A percentile compares a stretch with the other conserved stretches of the same genome.
Evolutionary conservation across 1,284 basidiomycete genomes (phyloP).

Genomic region (Earliella scabrosa): DNA sequence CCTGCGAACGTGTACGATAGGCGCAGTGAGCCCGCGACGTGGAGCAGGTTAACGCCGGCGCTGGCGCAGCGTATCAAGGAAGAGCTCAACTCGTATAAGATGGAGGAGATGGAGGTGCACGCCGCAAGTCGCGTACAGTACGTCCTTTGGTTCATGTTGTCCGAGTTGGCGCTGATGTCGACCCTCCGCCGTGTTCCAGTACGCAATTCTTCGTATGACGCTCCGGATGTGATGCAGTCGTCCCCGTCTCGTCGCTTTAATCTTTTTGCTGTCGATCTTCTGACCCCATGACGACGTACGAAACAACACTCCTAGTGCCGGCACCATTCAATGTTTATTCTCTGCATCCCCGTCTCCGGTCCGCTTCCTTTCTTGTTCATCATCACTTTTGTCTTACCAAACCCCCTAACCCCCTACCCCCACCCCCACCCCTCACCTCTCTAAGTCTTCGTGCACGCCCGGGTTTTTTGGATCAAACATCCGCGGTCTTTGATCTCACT

Average conservation of each 20-base stretch:
- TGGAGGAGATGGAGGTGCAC: constrained; percentile 99
- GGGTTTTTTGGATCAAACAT: constrained; percentile 38
- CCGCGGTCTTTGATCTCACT: constrained; percentile 36
- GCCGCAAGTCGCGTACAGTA: constrained; percentile 86
- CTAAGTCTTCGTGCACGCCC: constrained; percentile 30
- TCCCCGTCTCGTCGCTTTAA: constrained; percentile 24
- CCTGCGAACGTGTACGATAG: constrained; percentile 90
- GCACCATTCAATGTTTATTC: constrained; percentile 21
- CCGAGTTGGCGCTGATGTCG: constrained; percentile 7
- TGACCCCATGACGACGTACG: constrained; percentile 26
- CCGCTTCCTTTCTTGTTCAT: constrained; percentile 14
- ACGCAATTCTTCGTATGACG: constrained; percentile 64
- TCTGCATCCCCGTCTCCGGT: constrained; percentile 10
- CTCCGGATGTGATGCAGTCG: constrained; percentile 18
- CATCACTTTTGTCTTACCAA: constrained; percentile 15
- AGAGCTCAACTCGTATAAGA: constrained; percentile 95
- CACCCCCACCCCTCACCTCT: too few species aligned
- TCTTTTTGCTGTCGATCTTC: constrained; percentile 24
- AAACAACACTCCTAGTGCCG: constrained; percentile 26
- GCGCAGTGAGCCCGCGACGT: constrained; percentile 94
- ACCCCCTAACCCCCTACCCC: constrained; percentile 20
- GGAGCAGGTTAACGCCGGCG: constrained; percentile 93
- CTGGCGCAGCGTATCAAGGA: constrained; percentile 96
- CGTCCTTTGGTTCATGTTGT: constrained; percentile 37
- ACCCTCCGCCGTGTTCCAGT: constrained; percentile 30